Evolutionary conservation across 805 yeast species (phyloP).

Genomic region (Blastobotrys mokoenaii): DNA sequence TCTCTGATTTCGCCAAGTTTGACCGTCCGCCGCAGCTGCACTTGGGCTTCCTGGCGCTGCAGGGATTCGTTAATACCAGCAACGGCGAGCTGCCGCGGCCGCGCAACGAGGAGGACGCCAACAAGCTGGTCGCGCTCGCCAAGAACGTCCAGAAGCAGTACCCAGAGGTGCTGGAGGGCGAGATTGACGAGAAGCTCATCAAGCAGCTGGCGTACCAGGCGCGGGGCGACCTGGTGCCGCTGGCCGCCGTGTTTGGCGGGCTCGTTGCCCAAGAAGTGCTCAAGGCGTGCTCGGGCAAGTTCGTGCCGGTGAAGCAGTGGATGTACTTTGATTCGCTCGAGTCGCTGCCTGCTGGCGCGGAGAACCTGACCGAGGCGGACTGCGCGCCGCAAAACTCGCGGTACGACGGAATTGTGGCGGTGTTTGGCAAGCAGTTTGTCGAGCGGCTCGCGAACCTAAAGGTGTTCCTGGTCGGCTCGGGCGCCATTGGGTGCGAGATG

Average conservation of each 20-base stretch:
- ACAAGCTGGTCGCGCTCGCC: conserved; percentile 51
- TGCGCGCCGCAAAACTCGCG: conserved; percentile 72
- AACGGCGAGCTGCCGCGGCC: conserved; percentile 69
- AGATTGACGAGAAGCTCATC: conserved; percentile 56
- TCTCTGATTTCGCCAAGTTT: conserved; percentile 88
- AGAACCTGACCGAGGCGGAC: conserved; percentile 50
- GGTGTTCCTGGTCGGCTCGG: conserved; percentile 92
- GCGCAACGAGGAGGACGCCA: conserved; percentile 64
- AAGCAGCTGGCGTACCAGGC: conserved; percentile 76
- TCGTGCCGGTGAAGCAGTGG: conserved; percentile 87
- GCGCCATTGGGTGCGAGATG: conserved; percentile 99
- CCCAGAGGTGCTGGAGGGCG: conserved; percentile 46
- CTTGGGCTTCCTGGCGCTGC: conserved; percentile 83
- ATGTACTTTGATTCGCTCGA: conserved; percentile 91
- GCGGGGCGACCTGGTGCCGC: conserved; percentile 84
- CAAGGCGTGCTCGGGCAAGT: conserved; percentile 92
- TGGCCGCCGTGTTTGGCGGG: conserved; percentile 88
- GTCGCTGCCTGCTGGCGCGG: conserved; percentile 62
- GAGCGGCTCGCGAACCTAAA: conserved; percentile 64
- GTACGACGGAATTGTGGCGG: conserved; percentile 94
- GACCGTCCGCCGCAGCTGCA: conserved; percentile 89
- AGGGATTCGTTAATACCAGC: conserved; percentile 58
- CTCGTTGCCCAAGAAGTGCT: conserved; percentile 93
- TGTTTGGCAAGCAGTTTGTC: conserved; percentile 76
- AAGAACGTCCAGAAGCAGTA: conserved; percentile 50